Base-by-base conservation (phyloP, 331 rosid genomes). In the Ulmus americana region DNA sequence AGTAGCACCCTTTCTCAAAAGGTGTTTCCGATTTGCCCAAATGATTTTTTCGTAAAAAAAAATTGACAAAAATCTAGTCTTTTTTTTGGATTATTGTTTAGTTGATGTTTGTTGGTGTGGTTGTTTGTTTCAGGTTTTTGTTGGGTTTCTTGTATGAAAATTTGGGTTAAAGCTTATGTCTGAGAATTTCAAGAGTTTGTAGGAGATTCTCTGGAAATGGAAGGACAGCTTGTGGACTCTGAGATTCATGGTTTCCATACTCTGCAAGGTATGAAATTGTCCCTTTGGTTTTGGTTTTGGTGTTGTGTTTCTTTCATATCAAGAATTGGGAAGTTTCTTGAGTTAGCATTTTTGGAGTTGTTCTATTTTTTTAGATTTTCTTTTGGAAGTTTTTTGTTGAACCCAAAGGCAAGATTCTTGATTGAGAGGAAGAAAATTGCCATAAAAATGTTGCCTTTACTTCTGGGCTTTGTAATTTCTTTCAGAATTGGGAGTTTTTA, bases 201-300 rank as follows among this genome's bases (percentile, higher is more conserved):
- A 8, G 53, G 77, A 71, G 86, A 76, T 78, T 81, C 69, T 77
- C 35, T 42, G 48, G 72, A 55, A 18, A 77, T 76, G 64, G 60
- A 76, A 15, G 87, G 72, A 52, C 80, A 18, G 66, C 81, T 90
- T 6, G 72, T 63, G 38, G 95, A 95, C 50, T 67, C 96, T 10
- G 91, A 90, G 59, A 84, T 90, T 66, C 99, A 90, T 85, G 99
- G 99, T 60, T 94, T 94, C 76, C 96, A 77, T 81, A 81, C 96
- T 66, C 61, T 84, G 81, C 90, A 84, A 78, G 97, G 99, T 85
- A 41, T 73, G 47, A 50, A 46, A 53, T 13, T 5, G 22, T 45
- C 53, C 16, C 28, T 1, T 0, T 28, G 8, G 3, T 1, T 10
- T 5, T 65, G 35, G 35, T 54, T 46, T 11, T 11, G 38, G n/a